These are phyloP conservation scores for Candida palmyrensis DNA, from an alignment of 805 yeast species.

Conservation along the genomic window DNA sequence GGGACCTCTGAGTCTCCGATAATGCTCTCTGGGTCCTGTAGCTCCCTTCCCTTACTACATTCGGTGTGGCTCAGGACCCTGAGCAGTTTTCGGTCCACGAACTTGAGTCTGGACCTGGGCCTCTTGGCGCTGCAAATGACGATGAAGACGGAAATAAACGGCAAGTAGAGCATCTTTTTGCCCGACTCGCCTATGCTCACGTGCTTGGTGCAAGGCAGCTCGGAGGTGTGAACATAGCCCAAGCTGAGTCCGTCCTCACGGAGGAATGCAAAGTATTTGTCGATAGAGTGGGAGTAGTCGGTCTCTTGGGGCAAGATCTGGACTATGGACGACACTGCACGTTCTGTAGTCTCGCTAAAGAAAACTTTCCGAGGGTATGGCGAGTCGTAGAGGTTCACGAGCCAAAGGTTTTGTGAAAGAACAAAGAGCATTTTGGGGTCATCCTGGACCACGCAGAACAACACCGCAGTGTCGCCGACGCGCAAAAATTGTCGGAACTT, in stretches of 20 bases:
- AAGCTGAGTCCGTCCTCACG: conserved; percentile 35
- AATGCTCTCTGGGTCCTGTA: conserved; percentile 8
- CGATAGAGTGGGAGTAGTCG: not conserved
- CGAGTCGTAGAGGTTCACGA: conserved; percentile 23
- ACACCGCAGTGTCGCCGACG: conserved; percentile 23
- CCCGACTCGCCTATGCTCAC: conserved; percentile 28
- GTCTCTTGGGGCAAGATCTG: conserved; percentile 5
- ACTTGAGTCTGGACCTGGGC: conserved; percentile 20
- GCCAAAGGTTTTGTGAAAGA: conserved; percentile 25
- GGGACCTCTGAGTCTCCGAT: conserved; percentile 28
- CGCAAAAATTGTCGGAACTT: conserved; percentile 13
- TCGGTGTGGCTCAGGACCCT: conserved; percentile 20
- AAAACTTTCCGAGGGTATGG: conserved; percentile 23
- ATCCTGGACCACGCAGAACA: conserved; percentile 9
- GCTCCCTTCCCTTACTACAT: conserved; percentile 8
- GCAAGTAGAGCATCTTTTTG: conserved; percentile 24
- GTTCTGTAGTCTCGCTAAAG: conserved; percentile 32
- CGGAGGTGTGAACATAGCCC: conserved; percentile 19
- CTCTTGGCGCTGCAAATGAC: conserved; percentile 26
- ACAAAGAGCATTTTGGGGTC: conserved; percentile 20
- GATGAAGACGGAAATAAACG: conserved; percentile 22
- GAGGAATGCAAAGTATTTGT: conserved; percentile 8
- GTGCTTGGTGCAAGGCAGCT: conserved; percentile 22
- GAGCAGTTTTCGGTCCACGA: conserved; percentile 27
- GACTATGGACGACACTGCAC: conserved; percentile 14